Evolutionary conservation across 257 asterid genomes (phyloP), one percentile per base, ranked within the genome.

Genomic region (Prunella vulgaris): DNA sequence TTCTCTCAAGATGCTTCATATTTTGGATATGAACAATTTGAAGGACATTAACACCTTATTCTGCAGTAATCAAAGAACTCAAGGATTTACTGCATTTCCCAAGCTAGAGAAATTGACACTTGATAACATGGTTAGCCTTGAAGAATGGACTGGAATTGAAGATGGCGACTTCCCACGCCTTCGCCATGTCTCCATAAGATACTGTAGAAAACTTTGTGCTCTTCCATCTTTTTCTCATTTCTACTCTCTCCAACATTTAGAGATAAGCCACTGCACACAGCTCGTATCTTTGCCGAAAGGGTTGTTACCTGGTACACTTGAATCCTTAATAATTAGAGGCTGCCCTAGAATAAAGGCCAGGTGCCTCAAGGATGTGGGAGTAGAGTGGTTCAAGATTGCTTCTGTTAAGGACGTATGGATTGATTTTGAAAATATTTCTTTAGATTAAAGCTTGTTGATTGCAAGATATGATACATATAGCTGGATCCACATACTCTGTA

Each of bases 101-200:
- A 68, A 12, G 77, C 64, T 83, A 25, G 85, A 81, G 81, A 66
- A 46, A 60, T 62, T 85, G 79, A 72, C 64, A 13, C 52, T 83
- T 56, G 79, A 69, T 2, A 65, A 42, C 61, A 83, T 85, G 90
- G 61, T 7, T 33, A 33, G 32, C 32, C 80, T 85, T 40, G 83
- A 80, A 68, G 68, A 80, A 65, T 85, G 84, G 83, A 65, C 69
- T 44, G 83, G 76, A 28, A 51, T 79, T 2, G 71, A 63, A 57
- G 74, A 60, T 69, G 84, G 83, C 28, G 88, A 83, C 62, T 80
- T 85, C 60, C 78, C 66, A 7, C 70, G 80, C 76, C 83, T 83
- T 62, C 7, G 56, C 12, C 66, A 66, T 4, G 13, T 83, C 17
- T 25, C 46, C 58, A 66, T 82, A 32, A 79, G 75, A 64, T 63